A percentile compares a stretch with the other conserved stretches of the same genome.
Conservation (phyloP, 768 basidiomycete genomes). For the Filobasidium wieringae region DNA sequence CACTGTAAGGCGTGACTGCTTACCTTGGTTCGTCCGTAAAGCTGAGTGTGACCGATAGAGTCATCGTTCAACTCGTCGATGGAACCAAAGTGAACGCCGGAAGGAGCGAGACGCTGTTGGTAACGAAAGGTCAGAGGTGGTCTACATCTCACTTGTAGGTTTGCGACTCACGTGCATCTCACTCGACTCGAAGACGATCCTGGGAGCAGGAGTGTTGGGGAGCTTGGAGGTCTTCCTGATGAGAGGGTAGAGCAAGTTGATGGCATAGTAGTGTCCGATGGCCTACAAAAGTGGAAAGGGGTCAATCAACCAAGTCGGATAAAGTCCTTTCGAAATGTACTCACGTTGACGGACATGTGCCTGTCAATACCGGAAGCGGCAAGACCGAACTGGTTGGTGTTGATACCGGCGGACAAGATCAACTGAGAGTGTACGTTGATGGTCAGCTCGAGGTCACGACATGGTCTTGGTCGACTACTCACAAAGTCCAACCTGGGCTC, state of each 20-base stretch:
- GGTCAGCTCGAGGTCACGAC: neutral
- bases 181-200: conserved; percentile 42
- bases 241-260: conserved; percentile 43
- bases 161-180: conserved; percentile 36
- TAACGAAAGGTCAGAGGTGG: too few species aligned
- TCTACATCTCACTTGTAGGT: neutral
- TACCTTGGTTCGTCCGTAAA: conserved; percentile 43
- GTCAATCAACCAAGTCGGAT: conserved; percentile 22
- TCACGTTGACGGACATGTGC: conserved; percentile 19
- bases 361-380: conserved; percentile 24
- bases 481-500: conserved; percentile 32
- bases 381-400: conserved; percentile 27
- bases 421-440: conserved; percentile 12
- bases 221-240: conserved; percentile 38
- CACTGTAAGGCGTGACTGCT: neutral
- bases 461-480: conserved; percentile 4
- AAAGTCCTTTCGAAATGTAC: neutral
- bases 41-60: conserved; percentile 32
- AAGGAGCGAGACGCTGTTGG: conserved; percentile 33
- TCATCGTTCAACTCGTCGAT: conserved; percentile 41
- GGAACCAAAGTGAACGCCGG: conserved; percentile 36
- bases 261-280: conserved; percentile 42
- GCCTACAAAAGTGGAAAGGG: conserved; percentile 17
- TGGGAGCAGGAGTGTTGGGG: conserved; percentile 29
- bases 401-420: conserved; percentile 28